These are phyloP conservation scores for Pogostemon cablin DNA, from an alignment of 257 asterid species.

Conservation along the genomic window DNA sequence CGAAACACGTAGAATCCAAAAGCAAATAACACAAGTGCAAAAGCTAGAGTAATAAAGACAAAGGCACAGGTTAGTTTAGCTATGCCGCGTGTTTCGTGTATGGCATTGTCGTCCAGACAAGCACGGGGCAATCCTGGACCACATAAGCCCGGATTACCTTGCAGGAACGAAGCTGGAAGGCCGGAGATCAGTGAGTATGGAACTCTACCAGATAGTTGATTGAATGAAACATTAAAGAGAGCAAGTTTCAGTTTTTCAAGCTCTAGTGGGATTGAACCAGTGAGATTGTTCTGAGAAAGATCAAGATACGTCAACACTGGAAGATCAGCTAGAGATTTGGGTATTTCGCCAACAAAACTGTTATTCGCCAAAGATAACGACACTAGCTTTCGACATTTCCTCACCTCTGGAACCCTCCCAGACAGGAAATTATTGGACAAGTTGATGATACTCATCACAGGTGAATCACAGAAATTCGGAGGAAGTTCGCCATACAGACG, in stretches of 20 bases:
- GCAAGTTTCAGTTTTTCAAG: constrained; percentile 82
- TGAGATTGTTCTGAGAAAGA: constrained; percentile 74
- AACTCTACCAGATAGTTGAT: constrained; percentile 69
- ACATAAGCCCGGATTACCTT: constrained; percentile 79
- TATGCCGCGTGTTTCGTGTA: constrained; percentile 36
- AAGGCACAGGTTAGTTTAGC: constrained; percentile 53
- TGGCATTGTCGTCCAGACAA: constrained; percentile 43
- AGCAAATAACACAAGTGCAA: constrained; percentile 45
- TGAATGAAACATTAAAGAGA: constrained; percentile 74
- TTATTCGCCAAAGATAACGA: constrained; percentile 75
- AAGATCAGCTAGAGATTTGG: constrained; percentile 62
- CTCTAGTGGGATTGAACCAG: constrained; percentile 65
- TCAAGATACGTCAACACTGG: constrained; percentile 83
- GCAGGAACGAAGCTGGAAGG: constrained; percentile 79
- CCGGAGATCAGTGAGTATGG: constrained; percentile 65
- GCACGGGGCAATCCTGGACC: constrained; percentile 70
- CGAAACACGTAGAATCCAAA: constrained; percentile 50
- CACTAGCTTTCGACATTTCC: constrained; percentile 62
- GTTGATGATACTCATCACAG: constrained; percentile 77
- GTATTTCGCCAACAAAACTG: constrained; percentile 67
- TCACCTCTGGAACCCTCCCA: constrained; percentile 69
- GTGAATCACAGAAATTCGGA: constrained; percentile 79
- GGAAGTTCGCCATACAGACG: constrained; percentile 76
- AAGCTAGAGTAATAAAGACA: constrained; percentile 49
- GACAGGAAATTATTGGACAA: constrained; percentile 69